A percentile compares a stretch with the other conserved stretches of the same genome.
Conservation (phyloP, 306 rosid species). For the Malus orientalis region DNA sequence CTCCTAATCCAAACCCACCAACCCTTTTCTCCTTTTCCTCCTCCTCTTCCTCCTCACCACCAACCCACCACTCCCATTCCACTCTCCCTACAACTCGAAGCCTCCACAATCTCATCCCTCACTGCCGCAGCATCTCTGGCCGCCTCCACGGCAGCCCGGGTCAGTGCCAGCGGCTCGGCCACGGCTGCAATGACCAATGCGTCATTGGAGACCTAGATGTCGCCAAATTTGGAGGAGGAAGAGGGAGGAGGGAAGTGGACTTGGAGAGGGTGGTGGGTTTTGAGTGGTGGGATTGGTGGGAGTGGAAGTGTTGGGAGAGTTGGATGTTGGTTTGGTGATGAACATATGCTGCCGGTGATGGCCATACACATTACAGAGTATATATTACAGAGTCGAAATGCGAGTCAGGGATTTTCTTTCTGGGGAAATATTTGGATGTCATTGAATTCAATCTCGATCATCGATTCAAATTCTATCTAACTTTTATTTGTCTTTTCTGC, state of each 20-base stretch:
- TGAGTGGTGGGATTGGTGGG: constrained; percentile 30
- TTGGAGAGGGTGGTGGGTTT: constrained; percentile 35
- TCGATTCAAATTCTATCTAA: neutral
- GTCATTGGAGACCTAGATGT: constrained; percentile 36
- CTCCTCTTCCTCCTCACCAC: constrained; percentile 43
- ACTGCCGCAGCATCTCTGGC: constrained; percentile 35
- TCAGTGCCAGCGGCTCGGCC: constrained; percentile 35
- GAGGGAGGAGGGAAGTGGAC: constrained; percentile 22
- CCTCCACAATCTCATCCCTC: constrained; percentile 17
- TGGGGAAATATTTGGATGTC: constrained; percentile 14
- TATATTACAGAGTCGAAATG: neutral
- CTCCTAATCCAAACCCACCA: constrained; percentile 21
- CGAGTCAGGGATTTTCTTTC: neutral
- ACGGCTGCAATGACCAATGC: constrained; percentile 34
- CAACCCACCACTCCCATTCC: constrained; percentile 23
- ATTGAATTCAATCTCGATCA: neutral
- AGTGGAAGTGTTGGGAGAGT: constrained; percentile 42
- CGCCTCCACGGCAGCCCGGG: constrained; percentile 26
- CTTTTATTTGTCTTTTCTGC: too few relatives aligned
- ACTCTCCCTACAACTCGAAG: constrained; percentile 22
- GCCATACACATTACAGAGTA: constrained; percentile 34
- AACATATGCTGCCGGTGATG: constrained; percentile 38
- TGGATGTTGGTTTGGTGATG: constrained; percentile 43
- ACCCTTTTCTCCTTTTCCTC: constrained; percentile 42
- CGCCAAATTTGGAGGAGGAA: constrained; percentile 26